Conservation (phyloP, 2,329 filamentous ascomycete species). For the Neonectria coccinea region DNA sequence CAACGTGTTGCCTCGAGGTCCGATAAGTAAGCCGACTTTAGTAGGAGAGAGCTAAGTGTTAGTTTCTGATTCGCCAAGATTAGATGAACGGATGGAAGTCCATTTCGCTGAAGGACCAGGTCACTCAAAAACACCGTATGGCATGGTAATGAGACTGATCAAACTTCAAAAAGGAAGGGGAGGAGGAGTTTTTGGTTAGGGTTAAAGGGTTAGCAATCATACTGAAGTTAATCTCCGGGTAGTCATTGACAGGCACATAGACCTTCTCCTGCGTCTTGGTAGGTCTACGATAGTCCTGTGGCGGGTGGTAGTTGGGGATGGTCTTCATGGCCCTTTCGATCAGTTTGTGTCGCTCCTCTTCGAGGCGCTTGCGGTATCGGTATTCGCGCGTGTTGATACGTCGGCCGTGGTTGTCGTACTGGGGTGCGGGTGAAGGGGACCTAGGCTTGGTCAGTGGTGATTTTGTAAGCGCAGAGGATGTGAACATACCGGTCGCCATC, state of each 20-base stretch:
- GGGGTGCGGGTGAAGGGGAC: slow-evolving; percentile 93
- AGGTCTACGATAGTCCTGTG: slow-evolving; percentile 96
- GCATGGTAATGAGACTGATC: slow-evolving; percentile 55
- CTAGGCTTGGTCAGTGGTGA: slow-evolving; percentile 59
- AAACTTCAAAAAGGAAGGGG: slow-evolving; percentile 57
- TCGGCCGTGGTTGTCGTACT: slow-evolving; percentile 99
- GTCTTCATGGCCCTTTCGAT: slow-evolving; percentile 99
- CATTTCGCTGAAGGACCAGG: slow-evolving; percentile 51
- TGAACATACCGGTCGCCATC: slow-evolving; percentile 88
- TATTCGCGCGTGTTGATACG: slow-evolving; percentile 99
- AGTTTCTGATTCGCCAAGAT: slow-evolving; percentile 68
- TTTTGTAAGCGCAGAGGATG: background rate
- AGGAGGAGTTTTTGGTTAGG: slow-evolving; percentile 64
- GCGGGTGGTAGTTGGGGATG: slow-evolving; percentile 99
- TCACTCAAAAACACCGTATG: slow-evolving; percentile 48
- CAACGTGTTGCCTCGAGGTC: slow-evolving; percentile 98
- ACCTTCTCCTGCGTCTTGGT: slow-evolving; percentile 99
- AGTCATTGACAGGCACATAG: slow-evolving; percentile 99
- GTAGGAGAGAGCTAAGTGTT: slow-evolving; percentile 88
- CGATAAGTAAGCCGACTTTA: slow-evolving; percentile 99
- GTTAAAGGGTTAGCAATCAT: slow-evolving; percentile 99
- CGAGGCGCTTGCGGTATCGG: slow-evolving; percentile 96
- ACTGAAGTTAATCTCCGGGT: slow-evolving; percentile 99
- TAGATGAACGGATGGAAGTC: slow-evolving; percentile 49
- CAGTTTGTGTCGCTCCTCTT: slow-evolving; percentile 98